Percentiles rank a stretch among this genome's conserved stretches.
Evolutionary conservation across 2,329 filamentous ascomycete species (phyloP).

Genomic region (Ophiostoma piceae): DNA sequence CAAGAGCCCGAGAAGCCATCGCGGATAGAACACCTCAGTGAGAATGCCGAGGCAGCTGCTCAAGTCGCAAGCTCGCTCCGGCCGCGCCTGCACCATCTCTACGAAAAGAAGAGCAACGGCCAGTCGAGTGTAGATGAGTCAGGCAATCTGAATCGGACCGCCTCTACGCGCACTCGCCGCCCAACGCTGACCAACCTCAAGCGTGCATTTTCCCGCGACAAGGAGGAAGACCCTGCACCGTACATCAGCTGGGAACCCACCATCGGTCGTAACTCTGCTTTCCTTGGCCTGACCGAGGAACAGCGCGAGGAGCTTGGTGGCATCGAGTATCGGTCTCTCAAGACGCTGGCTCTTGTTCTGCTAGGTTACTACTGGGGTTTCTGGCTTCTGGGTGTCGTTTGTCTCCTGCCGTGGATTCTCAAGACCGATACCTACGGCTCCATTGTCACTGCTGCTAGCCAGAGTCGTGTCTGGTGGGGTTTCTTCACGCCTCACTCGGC

Average conservation of each 20-base stretch:
- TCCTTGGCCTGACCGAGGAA: slow-evolving; percentile 79
- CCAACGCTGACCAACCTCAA: slow-evolving; percentile 57
- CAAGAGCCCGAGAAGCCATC: slow-evolving; percentile 53
- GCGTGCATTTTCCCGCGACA: slow-evolving; percentile 50
- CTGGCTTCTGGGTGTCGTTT: slow-evolving; percentile 67
- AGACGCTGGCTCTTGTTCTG: slow-evolving; percentile 75
- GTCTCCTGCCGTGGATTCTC: slow-evolving; percentile 75
- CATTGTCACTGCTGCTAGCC: slow-evolving; percentile 56
- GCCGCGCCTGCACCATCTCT: slow-evolving; percentile 40
- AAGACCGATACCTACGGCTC: slow-evolving; percentile 55
- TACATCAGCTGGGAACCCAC: slow-evolving; percentile 95
- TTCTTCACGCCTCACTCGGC: slow-evolving; percentile 83
- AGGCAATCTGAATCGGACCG: slow-evolving; percentile 23
- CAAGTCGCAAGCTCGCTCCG: slow-evolving; percentile 41
- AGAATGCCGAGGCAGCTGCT: slow-evolving; percentile 41
- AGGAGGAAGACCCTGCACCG: slow-evolving; percentile 58
- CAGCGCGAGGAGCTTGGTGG: slow-evolving; percentile 93
- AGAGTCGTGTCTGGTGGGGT: slow-evolving; percentile 79
- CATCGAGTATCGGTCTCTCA: slow-evolving; percentile 90
- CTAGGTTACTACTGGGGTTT: slow-evolving; percentile 78
- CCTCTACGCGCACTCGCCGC: slow-evolving; percentile 34
- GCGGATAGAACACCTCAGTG: slow-evolving; percentile 39
- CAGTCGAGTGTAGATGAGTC: slow-evolving; percentile 23
- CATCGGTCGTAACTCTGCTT: slow-evolving; percentile 86
- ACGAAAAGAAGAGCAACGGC: slow-evolving; percentile 22